These are phyloP conservation scores for Delitschia confertaspora DNA, from an alignment of 495 filamentous ascomycete species.

Conservation along the genomic window DNA sequence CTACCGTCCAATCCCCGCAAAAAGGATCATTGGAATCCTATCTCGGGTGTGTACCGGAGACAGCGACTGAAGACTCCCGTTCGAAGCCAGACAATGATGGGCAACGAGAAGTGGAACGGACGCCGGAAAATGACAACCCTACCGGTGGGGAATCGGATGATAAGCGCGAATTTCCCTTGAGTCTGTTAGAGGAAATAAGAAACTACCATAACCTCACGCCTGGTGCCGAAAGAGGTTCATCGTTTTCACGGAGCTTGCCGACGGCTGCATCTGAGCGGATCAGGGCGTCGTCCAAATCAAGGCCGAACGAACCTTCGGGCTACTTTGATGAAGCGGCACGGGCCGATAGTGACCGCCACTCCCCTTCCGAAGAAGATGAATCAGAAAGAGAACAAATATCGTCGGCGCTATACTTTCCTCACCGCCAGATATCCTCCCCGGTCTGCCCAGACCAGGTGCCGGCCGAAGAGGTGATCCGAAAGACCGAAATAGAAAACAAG, in stretches of 20 bases:
- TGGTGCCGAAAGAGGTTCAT: slow-evolving; percentile 41
- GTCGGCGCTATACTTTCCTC: slow-evolving; percentile 87
- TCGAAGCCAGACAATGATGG: slow-evolving; percentile 3
- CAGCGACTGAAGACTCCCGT: slow-evolving; percentile 30
- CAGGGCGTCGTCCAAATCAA: background rate
- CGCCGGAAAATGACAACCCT: background rate
- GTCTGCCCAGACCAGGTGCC: slow-evolving; percentile 7
- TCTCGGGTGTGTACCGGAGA: slow-evolving; percentile 11
- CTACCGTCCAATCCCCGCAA: slow-evolving; percentile 8
- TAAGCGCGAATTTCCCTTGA: slow-evolving; percentile 37
- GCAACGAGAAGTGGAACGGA: background rate
- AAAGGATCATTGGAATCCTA: slow-evolving; percentile 4
- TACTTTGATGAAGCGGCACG: slow-evolving; percentile 28
- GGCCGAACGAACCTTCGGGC: slow-evolving; percentile 10
- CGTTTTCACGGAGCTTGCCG: slow-evolving; percentile 50
- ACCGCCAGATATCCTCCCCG: slow-evolving; percentile 46
- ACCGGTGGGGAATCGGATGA: slow-evolving; percentile 15
- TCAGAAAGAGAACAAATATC: slow-evolving; percentile 90
- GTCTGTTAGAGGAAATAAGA: slow-evolving; percentile 54
- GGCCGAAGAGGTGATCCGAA: slow-evolving; percentile 6
- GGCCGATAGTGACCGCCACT: slow-evolving; percentile 29
- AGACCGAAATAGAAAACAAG: slow-evolving; percentile 12
- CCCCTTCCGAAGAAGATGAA: slow-evolving; percentile 58
- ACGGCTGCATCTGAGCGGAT: slow-evolving; percentile 34
- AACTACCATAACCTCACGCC: slow-evolving; percentile 50